Percentiles rank a stretch among this genome's conserved stretches.
Conservation (phyloP, 1,139 yeast genomes). For the Yamadazyma mexicana region DNA sequence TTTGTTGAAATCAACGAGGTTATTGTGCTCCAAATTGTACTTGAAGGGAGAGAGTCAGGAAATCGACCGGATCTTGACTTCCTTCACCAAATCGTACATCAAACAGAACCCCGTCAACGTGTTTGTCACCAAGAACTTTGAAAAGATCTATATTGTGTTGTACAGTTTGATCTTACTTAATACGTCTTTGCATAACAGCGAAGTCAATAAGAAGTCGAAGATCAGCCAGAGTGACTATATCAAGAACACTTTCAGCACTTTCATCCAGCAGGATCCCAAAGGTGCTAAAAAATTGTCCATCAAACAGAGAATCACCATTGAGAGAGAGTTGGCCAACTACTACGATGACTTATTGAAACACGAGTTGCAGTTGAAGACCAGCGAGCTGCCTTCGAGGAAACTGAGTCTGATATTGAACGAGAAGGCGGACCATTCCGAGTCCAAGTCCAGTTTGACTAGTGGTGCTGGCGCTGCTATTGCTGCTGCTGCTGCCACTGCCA, state of each 20-base stretch:
- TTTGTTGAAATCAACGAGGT: constrained; percentile 55
- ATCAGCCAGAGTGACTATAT: constrained; percentile 53
- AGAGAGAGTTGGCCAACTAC: constrained; percentile 41
- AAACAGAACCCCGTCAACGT: constrained; percentile 48
- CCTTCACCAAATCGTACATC: constrained; percentile 70
- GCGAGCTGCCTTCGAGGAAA: constrained; percentile 7
- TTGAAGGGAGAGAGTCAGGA: constrained; percentile 85
- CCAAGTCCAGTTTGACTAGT: not conserved
- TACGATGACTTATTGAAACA: constrained; percentile 41
- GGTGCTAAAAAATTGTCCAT: constrained; percentile 29
- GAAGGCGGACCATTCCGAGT: not conserved
- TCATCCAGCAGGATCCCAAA: constrained; percentile 36
- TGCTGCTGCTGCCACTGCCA: not conserved
- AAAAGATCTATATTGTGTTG: constrained; percentile 69
- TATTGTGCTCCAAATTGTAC: constrained; percentile 63
- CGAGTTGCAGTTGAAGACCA: constrained; percentile 43
- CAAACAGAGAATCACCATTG: constrained; percentile 43
- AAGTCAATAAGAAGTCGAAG: constrained; percentile 38
- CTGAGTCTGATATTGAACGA: constrained; percentile 1
- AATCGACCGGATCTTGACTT: constrained; percentile 70
- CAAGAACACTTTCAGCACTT: constrained; percentile 53
- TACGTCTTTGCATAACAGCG: constrained; percentile 62
- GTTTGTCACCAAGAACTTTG: constrained; percentile 54
- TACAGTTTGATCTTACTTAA: constrained; percentile 75
- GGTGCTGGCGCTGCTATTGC: not conserved